A percentile compares a stretch with the other conserved stretches of the same genome.
phyloP scores from a whole-genome alignment of 768 basidiomycete genomes.

The Piloderma croceum region DNA sequence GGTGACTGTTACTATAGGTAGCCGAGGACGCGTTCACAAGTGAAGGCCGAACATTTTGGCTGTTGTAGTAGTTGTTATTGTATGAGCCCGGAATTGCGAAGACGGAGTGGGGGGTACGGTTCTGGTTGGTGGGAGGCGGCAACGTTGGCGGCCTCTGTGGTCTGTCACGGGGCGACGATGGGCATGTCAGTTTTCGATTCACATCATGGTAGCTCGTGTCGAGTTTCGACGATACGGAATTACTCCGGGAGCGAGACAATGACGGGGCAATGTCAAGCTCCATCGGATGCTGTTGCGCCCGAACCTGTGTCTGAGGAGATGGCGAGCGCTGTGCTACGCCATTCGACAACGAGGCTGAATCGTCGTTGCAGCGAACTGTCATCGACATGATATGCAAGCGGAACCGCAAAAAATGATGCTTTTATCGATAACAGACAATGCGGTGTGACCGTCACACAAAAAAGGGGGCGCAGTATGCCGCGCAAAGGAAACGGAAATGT shows the following conservation, averaged over 20 bases:
- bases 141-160: constrained; percentile 45
- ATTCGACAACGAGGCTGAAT: too few relatives aligned
- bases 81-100: constrained; percentile 49
- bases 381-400: too few relatives aligned
- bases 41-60: constrained; percentile 43
- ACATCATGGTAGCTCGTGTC: constrained; percentile 23
- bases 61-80: constrained; percentile 26
- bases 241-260: too few relatives aligned
- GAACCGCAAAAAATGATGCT: constrained; percentile 18
- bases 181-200: constrained; percentile 44
- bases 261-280: too few relatives aligned
- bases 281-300: too few relatives aligned
- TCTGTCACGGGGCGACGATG: constrained; percentile 45
- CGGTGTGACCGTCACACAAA: constrained; percentile 6
- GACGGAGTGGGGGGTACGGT: constrained; percentile 24
- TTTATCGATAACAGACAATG: constrained; percentile 16
- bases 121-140: constrained; percentile 35
- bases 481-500: constrained; percentile 17
- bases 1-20: constrained; percentile 31
- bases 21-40: constrained; percentile 45
- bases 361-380: too few relatives aligned
- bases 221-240: too few relatives aligned
- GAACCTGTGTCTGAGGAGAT: too few relatives aligned
- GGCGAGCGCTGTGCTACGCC: too few relatives aligned
- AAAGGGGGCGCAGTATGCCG: constrained; percentile 3